Percentiles rank a stretch among this genome's conserved stretches.
These are phyloP conservation scores for Ceriops decandra DNA, from an alignment of 345 rosid genomes.

Conservation along the genomic window DNA sequence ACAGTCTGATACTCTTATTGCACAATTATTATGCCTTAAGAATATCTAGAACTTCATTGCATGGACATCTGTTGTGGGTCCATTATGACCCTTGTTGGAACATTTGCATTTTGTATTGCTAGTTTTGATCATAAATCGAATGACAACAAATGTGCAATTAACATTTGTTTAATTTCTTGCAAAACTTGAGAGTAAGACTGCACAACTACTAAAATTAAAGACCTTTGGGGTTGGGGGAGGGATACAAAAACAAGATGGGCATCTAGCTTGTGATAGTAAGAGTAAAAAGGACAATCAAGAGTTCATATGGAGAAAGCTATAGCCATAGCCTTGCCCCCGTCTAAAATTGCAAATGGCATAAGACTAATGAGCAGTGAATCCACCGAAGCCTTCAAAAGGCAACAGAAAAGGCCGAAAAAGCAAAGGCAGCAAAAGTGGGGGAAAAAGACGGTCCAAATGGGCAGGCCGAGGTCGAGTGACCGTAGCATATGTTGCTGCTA, in stretches of 20 bases:
- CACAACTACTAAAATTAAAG: background rate
- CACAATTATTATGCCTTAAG: no score
- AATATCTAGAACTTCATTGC: no score
- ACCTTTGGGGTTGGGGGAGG: background rate
- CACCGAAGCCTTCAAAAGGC: slow-evolving; percentile 23
- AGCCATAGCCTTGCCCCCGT: no score
- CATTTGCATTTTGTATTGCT: no score
- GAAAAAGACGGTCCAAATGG: slow-evolving; percentile 7
- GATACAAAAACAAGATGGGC: background rate
- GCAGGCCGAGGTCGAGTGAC: slow-evolving; percentile 17
- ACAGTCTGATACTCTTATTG: no score
- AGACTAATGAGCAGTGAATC: slow-evolving; percentile 21
- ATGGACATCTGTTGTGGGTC: no score
- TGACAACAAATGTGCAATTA: no score
- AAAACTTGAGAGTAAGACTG: background rate
- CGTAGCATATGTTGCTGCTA: slow-evolving; percentile 23
- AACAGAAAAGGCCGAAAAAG: background rate
- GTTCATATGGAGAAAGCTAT: slow-evolving; percentile 4
- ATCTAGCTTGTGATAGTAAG: background rate
- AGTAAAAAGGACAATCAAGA: slow-evolving; percentile 16
- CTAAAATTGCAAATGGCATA: background rate
- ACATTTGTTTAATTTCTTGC: background rate
- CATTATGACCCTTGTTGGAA: no score
- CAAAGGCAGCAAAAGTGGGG: slow-evolving; percentile 6
- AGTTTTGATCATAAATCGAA: no score